Conservation (phyloP, 345 rosid genomes). For the Ricinus communis region DNA sequence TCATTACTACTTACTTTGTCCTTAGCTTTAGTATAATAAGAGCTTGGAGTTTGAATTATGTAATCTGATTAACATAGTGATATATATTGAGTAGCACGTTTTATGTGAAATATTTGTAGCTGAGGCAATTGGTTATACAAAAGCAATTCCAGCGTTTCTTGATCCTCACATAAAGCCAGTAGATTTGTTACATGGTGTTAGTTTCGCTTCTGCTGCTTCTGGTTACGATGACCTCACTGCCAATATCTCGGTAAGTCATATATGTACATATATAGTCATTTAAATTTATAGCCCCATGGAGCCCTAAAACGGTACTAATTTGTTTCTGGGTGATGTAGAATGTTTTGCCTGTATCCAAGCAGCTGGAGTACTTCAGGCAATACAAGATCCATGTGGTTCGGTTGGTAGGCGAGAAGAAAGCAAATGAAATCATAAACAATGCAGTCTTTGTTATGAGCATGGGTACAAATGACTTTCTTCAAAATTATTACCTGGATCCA, state of each 20-base stretch:
- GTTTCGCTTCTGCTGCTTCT: conserved; percentile 92
- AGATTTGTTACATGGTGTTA: conserved; percentile 66
- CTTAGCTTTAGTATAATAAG: too few species aligned
- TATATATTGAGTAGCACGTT: neutral
- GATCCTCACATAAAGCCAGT: conserved; percentile 47
- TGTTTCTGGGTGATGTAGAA: conserved; percentile 29
- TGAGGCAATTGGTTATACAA: conserved; percentile 61
- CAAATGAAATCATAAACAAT: conserved; percentile 48
- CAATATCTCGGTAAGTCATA: conserved; percentile 58
- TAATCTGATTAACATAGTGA: neutral
- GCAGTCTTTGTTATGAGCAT: conserved; percentile 55
- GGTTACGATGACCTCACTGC: conserved; percentile 91
- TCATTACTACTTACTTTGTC: too few species aligned
- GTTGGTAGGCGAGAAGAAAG: conserved; percentile 51
- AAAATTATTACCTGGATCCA: conserved; percentile 68
- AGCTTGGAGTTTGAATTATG: too few species aligned
- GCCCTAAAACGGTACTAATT: too few species aligned
- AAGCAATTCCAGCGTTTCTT: conserved; percentile 63
- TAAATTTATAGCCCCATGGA: too few species aligned
- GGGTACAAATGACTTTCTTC: conserved; percentile 91
- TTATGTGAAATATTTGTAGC: conserved; percentile 34
- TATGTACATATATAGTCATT: too few species aligned
- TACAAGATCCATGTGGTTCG: conserved; percentile 60
- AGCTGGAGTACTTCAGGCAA: conserved; percentile 58
- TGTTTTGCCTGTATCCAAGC: conserved; percentile 61